Conservation (phyloP, 306 rosid species). For the Comarum palustre region DNA sequence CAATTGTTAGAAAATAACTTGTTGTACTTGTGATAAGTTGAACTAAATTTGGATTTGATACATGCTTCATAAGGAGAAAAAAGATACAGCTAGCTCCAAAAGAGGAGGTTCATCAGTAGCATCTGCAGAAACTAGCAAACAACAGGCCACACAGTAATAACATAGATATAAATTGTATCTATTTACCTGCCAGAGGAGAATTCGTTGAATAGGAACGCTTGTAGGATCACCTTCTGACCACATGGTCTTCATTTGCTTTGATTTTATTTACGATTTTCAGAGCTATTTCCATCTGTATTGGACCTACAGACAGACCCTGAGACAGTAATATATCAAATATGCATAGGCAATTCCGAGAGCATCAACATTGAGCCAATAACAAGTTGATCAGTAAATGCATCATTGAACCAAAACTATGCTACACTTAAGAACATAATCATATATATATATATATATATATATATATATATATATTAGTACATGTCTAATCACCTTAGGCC, state of each 20-base stretch:
- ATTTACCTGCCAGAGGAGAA: constrained; percentile 84
- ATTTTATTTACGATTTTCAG: constrained; percentile 67
- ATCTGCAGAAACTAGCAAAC: no score
- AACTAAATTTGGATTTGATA: background rate
- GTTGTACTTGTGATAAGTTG: background rate
- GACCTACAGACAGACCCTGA: background rate
- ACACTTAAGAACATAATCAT: background rate
- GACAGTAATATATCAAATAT: background rate
- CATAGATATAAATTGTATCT: constrained; percentile 5
- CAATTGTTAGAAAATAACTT: background rate
- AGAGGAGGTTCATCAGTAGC: background rate
- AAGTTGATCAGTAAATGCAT: background rate
- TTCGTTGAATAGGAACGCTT: constrained; percentile 51
- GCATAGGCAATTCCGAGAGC: no score
- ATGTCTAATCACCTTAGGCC: background rate
- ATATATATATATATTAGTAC: background rate
- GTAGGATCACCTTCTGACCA: constrained; percentile 90
- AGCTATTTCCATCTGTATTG: constrained; percentile 83
- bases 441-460: no score
- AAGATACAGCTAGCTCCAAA: background rate
- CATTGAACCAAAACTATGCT: background rate
- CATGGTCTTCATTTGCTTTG: constrained; percentile 71
- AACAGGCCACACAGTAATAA: no score
- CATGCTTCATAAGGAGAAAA: background rate
- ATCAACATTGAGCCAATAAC: background rate